phyloP scores from a whole-genome alignment of 2,329 filamentous ascomycete species.

The Colletotrichum sp. region DNA sequence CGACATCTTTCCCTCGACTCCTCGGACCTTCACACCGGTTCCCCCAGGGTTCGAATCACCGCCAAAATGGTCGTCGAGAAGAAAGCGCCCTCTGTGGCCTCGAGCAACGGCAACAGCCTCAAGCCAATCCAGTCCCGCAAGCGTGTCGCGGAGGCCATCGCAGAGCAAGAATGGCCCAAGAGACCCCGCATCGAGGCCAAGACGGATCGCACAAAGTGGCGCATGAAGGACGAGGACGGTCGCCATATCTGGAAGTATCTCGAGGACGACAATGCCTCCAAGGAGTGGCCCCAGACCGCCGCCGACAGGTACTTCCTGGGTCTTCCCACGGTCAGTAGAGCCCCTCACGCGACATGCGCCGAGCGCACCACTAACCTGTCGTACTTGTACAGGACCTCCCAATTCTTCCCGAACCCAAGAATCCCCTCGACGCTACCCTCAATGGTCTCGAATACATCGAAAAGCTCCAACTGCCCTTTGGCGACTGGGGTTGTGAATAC shows the following conservation, averaged over 20 bases:
- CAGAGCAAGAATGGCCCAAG: constrained; percentile 43
- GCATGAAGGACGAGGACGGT: constrained; percentile 80
- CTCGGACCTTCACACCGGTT: not conserved
- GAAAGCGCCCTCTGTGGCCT: constrained; percentile 6
- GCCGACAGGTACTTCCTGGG: constrained; percentile 93
- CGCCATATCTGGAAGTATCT: constrained; percentile 96
- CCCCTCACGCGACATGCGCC: not conserved
- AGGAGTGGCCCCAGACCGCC: constrained; percentile 82
- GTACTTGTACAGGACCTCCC: constrained; percentile 67
- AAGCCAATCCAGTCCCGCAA: constrained; percentile 40
- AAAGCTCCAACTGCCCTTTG: constrained; percentile 83
- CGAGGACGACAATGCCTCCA: constrained; percentile 69
- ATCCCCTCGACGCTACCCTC: constrained; percentile 74
- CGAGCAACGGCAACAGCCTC: constrained; percentile 4
- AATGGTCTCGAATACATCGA: constrained; percentile 92
- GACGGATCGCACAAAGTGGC: constrained; percentile 85
- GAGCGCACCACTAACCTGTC: not conserved
- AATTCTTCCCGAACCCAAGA: constrained; percentile 70
- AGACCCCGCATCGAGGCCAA: constrained; percentile 54
- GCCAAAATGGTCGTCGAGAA: not conserved
- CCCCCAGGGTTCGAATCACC: not conserved
- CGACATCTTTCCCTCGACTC: not conserved
- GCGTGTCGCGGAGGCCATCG: constrained; percentile 42
- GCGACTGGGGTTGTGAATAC: constrained; percentile 97
- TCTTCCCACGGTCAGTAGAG: constrained; percentile 68